Conservation (phyloP, 2,329 filamentous ascomycete genomes). For the Rutstroemia sp. region DNA sequence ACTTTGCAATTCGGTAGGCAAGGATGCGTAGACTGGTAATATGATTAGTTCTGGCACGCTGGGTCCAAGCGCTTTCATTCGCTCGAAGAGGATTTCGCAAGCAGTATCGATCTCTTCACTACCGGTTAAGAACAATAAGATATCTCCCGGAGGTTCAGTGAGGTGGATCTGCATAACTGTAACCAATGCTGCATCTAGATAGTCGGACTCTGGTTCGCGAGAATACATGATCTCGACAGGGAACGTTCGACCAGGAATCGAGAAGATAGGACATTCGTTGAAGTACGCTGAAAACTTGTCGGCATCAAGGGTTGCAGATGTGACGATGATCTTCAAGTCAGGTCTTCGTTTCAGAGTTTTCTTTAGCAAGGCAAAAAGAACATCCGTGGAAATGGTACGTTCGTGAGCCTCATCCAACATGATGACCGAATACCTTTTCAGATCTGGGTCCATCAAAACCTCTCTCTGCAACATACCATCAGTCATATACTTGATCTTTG, state of each 20-base stretch:
- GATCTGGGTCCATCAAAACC: conserved; percentile 89
- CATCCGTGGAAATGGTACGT: conserved; percentile 92
- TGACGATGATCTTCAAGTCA: conserved; percentile 97
- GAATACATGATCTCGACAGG: conserved; percentile 99
- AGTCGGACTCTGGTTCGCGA: conserved; percentile 89
- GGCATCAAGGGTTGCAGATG: conserved; percentile 95
- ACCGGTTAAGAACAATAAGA: conserved; percentile 90
- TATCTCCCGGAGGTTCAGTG: conserved; percentile 84
- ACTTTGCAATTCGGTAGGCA: conserved; percentile 90
- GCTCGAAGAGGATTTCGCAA: conserved; percentile 92
- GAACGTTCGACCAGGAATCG: conserved; percentile 89
- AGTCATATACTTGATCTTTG: conserved; percentile 98
- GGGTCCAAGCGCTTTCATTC: conserved; percentile 86
- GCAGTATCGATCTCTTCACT: conserved; percentile 99
- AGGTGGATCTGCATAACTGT: conserved; percentile 97
- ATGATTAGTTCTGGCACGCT: conserved; percentile 87
- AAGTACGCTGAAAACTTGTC: conserved; percentile 99
- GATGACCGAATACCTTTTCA: conserved; percentile 91
- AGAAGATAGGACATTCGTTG: conserved; percentile 84
- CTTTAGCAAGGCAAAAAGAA: conserved; percentile 93
- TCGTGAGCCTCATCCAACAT: conserved; percentile 99
- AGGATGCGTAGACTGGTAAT: conserved; percentile 88
- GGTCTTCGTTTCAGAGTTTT: conserved; percentile 73
- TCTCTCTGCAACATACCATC: conserved; percentile 97
- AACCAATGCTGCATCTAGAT: conserved; percentile 88